Conservation (phyloP, 164 flowering plant genomes). For the Dillenia turbinata region DNA sequence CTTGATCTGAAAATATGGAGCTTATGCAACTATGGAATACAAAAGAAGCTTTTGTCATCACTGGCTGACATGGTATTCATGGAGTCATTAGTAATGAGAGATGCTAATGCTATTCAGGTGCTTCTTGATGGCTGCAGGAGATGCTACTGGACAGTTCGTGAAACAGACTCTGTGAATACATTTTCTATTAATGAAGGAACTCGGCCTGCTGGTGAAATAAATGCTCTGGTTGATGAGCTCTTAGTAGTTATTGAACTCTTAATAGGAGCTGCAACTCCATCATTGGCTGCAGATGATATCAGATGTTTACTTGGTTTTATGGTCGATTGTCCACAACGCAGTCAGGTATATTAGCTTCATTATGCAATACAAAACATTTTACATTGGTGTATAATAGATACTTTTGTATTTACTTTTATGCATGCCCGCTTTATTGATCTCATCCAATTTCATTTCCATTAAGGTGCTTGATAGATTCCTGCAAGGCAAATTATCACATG, state of each 20-base stretch:
- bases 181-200: conserved; percentile 53
- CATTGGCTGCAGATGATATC: conserved; percentile 71
- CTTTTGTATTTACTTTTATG: not conserved
- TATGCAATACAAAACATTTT: too few species aligned
- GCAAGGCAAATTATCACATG: too few species aligned
- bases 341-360: conserved; percentile 53
- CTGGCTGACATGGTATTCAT: conserved; percentile 99
- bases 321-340: conserved; percentile 93
- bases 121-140: conserved; percentile 98
- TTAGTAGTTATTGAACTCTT: conserved; percentile 87
- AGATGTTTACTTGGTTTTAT: conserved; percentile 84
- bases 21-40: conserved; percentile 91
- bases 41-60: conserved; percentile 94
- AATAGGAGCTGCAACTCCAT: conserved; percentile 79
- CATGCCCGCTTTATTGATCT: not conserved
- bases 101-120: conserved; percentile 96
- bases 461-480: too few species aligned
- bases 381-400: too few species aligned
- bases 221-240: conserved; percentile 97
- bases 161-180: conserved; percentile 70
- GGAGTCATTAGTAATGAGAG: conserved; percentile 85
- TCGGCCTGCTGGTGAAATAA: conserved; percentile 90
- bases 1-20: conserved; percentile 95
- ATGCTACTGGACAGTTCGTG: conserved; percentile 91
- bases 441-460: too few species aligned